These are phyloP conservation scores for Lyophyllum atratum DNA, from an alignment of 768 basidiomycete species.

Conservation along the genomic window DNA sequence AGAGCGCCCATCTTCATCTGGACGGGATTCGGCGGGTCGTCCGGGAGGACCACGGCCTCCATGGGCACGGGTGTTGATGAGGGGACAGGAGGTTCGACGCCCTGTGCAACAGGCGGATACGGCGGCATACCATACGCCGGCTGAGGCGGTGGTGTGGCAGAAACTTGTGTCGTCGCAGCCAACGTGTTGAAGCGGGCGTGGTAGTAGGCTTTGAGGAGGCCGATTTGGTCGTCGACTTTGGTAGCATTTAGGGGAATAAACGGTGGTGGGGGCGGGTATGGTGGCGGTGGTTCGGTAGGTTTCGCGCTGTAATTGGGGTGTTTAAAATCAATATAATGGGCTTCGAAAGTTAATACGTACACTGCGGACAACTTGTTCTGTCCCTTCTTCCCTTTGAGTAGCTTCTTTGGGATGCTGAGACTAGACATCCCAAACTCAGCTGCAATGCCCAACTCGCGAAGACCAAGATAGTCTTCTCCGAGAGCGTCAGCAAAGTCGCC, in stretches of 20 bases:
- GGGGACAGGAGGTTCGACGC: slow-evolving; percentile 1
- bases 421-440: slow-evolving; percentile 79
- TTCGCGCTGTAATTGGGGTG: slow-evolving; percentile 45
- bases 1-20: slow-evolving; percentile 80
- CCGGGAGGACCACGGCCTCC: slow-evolving; percentile 46
- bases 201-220: slow-evolving; percentile 80
- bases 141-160: slow-evolving; percentile 12
- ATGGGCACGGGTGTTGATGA: slow-evolving; percentile 21
- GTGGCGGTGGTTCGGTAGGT: slow-evolving; percentile 74
- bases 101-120: slow-evolving; percentile 2
- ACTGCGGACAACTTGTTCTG: slow-evolving; percentile 40
- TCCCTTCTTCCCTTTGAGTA: slow-evolving; percentile 68
- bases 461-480: slow-evolving; percentile 92
- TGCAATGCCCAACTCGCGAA: slow-evolving; percentile 86
- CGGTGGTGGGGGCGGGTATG: slow-evolving; percentile 83
- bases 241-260: slow-evolving; percentile 71
- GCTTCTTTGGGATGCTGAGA: slow-evolving; percentile 74
- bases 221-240: slow-evolving; percentile 79
- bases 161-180: slow-evolving; percentile 26
- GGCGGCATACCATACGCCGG: slow-evolving; percentile 4
- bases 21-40: slow-evolving; percentile 59
- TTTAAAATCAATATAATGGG: not conserved
- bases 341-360: slow-evolving; percentile 35
- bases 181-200: slow-evolving; percentile 53
- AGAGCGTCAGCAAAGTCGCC: slow-evolving; percentile 87